These are phyloP conservation scores for Penicillium occitanis DNA, from an alignment of 2,329 filamentous ascomycete genomes.

Conservation along the genomic window DNA sequence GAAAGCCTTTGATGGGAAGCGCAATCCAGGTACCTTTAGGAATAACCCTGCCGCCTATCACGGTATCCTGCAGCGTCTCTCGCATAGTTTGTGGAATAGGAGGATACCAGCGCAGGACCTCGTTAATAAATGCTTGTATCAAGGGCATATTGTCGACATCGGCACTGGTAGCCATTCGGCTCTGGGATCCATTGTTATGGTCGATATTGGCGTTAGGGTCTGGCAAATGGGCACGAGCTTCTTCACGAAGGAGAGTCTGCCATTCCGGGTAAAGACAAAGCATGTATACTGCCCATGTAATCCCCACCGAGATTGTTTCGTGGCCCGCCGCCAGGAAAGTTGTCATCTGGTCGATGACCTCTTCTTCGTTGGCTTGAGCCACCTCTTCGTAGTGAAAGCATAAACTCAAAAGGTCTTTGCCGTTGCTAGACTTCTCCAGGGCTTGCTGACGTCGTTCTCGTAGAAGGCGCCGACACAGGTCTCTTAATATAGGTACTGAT, in stretches of 20 bases:
- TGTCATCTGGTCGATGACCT: constrained; percentile 9
- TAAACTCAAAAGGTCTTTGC: constrained; percentile 10
- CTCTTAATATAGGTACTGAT: not conserved
- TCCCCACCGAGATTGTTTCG: constrained; percentile 32
- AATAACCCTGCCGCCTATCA: constrained; percentile 5
- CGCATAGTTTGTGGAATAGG: constrained; percentile 11
- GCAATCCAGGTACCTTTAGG: constrained; percentile 13
- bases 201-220: constrained; percentile 41
- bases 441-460: constrained; percentile 3
- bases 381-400: constrained; percentile 11
- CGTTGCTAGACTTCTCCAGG: not conserved
- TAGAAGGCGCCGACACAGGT: constrained; percentile 1
- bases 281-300: constrained; percentile 32
- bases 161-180: not conserved
- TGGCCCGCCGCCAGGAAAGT: constrained; percentile 22
- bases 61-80: constrained; percentile 4
- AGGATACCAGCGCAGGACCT: constrained; percentile 19
- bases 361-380: constrained; percentile 1
- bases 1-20: constrained; percentile 1
- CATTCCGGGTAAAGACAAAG: constrained; percentile 30
- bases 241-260: constrained; percentile 29
- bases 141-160: constrained; percentile 17
- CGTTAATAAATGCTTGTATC: constrained; percentile 17
- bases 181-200: not conserved
- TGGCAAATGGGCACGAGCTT: constrained; percentile 29